These are phyloP conservation scores for Alternaria sp. DNA, from an alignment of 2,329 filamentous ascomycete genomes.

Conservation along the genomic window DNA sequence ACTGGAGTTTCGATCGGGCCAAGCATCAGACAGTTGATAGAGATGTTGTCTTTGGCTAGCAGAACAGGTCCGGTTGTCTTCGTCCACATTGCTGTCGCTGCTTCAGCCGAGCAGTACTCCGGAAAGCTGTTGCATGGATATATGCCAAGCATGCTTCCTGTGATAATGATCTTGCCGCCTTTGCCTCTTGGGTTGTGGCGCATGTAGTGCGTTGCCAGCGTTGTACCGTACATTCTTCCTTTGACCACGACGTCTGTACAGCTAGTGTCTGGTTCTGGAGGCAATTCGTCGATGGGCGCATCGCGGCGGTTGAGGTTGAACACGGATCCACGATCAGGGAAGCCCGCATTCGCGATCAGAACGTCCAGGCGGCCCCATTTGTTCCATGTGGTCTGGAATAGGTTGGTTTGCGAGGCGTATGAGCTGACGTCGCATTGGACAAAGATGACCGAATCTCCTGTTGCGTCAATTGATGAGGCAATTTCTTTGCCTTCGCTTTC, in stretches of 20 bases:
- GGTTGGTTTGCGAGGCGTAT: constrained; percentile 54
- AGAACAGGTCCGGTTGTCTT: constrained; percentile 24
- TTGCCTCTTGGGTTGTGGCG: constrained; percentile 52
- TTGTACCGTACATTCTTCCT: constrained; percentile 57
- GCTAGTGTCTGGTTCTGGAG: constrained; percentile 52
- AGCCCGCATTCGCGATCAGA: constrained; percentile 60
- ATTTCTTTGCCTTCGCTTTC: constrained; percentile 44
- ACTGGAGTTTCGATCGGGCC: constrained; percentile 54
- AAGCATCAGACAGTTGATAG: constrained; percentile 58
- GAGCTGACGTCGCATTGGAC: constrained; percentile 55
- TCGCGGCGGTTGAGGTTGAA: constrained; percentile 51
- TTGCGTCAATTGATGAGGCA: constrained; percentile 18
- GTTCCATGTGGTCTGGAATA: constrained; percentile 54
- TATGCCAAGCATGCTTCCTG: constrained; percentile 53
- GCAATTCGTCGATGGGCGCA: constrained; percentile 40
- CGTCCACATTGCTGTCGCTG: constrained; percentile 49
- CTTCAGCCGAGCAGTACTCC: constrained; percentile 61
- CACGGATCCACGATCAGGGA: constrained; percentile 53
- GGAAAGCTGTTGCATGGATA: constrained; percentile 55
- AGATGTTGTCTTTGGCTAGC: constrained; percentile 54
- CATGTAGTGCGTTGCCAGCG: constrained; percentile 62
- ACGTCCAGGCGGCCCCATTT: constrained; percentile 57
- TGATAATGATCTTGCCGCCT: constrained; percentile 55
- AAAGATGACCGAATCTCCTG: constrained; percentile 50
- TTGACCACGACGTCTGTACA: constrained; percentile 60